These are phyloP conservation scores for Penicillium expansum DNA, from an alignment of 2,329 filamentous ascomycete species.

Conservation along the genomic window DNA sequence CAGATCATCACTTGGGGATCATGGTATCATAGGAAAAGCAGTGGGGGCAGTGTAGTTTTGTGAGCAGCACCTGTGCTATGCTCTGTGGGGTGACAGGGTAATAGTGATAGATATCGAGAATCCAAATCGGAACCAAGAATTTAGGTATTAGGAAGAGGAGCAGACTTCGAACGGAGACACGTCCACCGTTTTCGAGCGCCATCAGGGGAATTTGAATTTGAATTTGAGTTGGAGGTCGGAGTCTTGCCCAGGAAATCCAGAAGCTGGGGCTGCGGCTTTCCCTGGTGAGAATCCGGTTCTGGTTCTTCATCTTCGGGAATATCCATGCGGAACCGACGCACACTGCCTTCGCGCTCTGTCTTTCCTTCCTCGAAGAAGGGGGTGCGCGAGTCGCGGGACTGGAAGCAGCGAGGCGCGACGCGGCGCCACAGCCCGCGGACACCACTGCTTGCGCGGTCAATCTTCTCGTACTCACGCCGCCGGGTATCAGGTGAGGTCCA, in stretches of 20 bases:
- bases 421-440: constrained; percentile 44
- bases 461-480: constrained; percentile 52
- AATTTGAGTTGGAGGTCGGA: not conserved
- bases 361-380: constrained; percentile 46
- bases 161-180: constrained; percentile 16
- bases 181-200: constrained; percentile 15
- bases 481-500: constrained; percentile 48
- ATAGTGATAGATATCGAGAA: not conserved
- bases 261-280: constrained; percentile 9
- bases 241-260: constrained; percentile 4
- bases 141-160: not conserved
- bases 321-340: constrained; percentile 47
- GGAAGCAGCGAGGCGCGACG: constrained; percentile 43
- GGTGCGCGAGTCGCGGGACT: constrained; percentile 30
- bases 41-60: not conserved
- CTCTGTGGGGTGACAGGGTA: not conserved
- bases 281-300: not conserved
- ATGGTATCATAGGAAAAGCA: constrained; percentile 10
- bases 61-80: constrained; percentile 5
- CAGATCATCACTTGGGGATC: constrained; percentile 5
- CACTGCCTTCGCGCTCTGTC: constrained; percentile 43
- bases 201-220: not conserved
- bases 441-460: constrained; percentile 47
- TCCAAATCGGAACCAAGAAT: not conserved
- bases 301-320: constrained; percentile 35